Base-by-base conservation (phyloP, 495 filamentous ascomycete species). In the Xylaria sp. region DNA sequence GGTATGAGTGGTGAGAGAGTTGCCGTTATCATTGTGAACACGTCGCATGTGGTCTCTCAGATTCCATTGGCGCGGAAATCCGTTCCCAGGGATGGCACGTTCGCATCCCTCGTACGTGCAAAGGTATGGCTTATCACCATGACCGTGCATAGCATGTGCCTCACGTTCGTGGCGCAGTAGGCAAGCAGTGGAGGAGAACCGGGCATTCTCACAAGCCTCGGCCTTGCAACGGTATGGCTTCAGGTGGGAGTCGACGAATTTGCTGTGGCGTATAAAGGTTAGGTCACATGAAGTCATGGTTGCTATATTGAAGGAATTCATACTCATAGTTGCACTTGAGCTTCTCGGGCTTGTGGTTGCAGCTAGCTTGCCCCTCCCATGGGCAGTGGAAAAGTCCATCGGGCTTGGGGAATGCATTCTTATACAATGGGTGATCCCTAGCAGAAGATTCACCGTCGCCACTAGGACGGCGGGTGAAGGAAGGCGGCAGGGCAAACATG, bases 321-420 rank as follows among this genome's bases (percentile, higher is more conserved):
- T 91, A 95, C 94, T 97, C 93, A 80, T 97, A 98, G 82, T 96
- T 95, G 89, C 94, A 98, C 87, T 97, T 97, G 72, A 97, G 91
- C 80, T 93, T 94, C 73, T 93, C 94, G 26, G 93, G 90, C 75
- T 91, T 90, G 86, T 97, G 93, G 78, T 87, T 90, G 88, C 94
- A 97, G 70, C 86, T 88, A 52, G 90, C 82, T 71, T 92, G 86
- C 79, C 88, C 88, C 80, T 92, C 90, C 83, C 89, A 94, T 29
- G 94, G 94, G 88, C 94, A 98, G 83, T 97, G 92, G 81, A 94
- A 98, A 61, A 95, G 87, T 78, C 91, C 92, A 82, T 97, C 93
- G 72, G 82, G 82, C 52, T 89, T 76, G 40, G 86, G 86, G 55
- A 88, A 88, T 53, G 87, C 85, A 77, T 88, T 88, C 77, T 91